Conservation (phyloP, 1,284 basidiomycete genomes). For the Kalmanozyma brasiliensis region DNA sequence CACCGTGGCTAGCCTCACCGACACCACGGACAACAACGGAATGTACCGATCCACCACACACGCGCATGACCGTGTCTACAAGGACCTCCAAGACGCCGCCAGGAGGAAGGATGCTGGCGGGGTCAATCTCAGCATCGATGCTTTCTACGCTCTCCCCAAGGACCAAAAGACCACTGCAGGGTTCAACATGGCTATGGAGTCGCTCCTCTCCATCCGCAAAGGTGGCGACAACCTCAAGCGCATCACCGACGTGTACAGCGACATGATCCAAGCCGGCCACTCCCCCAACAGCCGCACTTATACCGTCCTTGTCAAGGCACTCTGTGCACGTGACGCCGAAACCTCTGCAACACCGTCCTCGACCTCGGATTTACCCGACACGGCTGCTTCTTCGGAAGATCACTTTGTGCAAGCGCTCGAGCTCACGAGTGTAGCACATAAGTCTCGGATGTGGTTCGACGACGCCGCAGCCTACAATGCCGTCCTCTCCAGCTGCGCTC, state of each 20-base stretch:
- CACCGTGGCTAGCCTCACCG: conserved; percentile 9
- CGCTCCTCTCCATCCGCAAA: conserved; percentile 72
- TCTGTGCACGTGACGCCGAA: conserved; percentile 80
- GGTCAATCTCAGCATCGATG: conserved; percentile 28
- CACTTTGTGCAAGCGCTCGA: conserved; percentile 70
- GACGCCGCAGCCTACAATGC: conserved; percentile 71
- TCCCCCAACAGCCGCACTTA: conserved; percentile 79
- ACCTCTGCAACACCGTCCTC: conserved; percentile 40
- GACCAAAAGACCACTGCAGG: conserved; percentile 65
- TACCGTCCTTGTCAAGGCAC: conserved; percentile 75
- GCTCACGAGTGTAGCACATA: conserved; percentile 72
- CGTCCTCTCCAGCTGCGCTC: conserved; percentile 77
- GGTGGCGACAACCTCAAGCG: conserved; percentile 74
- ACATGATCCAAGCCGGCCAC: conserved; percentile 77
- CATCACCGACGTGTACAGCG: conserved; percentile 79
- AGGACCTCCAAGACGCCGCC: conserved; percentile 14
- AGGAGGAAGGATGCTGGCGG: conserved; percentile 16
- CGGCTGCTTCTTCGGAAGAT: conserved; percentile 66
- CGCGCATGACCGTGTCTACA: conserved; percentile 28
- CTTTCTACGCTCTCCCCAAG: conserved; percentile 57
- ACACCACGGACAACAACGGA: background rate
- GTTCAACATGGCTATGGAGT: conserved; percentile 77
- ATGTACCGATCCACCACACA: background rate
- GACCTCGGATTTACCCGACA: too few relatives aligned
- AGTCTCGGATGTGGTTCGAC: conserved; percentile 67